A percentile compares a stretch with the other conserved stretches of the same genome.
Evolutionary conservation across 164 flowering plant genomes (phyloP).

Genomic region (Kingdonia uniflora): DNA sequence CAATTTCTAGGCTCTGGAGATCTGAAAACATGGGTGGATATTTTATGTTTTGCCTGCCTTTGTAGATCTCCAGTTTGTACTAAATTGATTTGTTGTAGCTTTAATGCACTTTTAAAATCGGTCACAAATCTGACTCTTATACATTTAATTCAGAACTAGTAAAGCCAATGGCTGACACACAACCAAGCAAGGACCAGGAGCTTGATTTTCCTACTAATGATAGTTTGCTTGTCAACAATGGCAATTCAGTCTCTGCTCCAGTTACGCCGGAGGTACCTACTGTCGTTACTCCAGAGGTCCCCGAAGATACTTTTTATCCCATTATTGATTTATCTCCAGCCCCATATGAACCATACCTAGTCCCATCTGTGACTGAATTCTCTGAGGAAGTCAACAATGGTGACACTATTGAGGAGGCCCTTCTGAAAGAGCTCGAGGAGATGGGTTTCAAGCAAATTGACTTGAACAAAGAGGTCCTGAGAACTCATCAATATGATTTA

Average conservation of each 20-base stretch:
- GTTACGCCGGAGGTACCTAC: no score
- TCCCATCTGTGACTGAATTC: no score
- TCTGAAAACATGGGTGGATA: no score
- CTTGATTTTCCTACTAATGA: constrained; percentile 28
- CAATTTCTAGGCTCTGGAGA: no score
- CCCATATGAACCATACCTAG: constrained; percentile 1
- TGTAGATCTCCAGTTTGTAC: no score
- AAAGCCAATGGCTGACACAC: constrained; percentile 16
- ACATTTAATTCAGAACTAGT: constrained; percentile 11
- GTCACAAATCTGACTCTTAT: not conserved
- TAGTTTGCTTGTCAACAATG: constrained; percentile 19
- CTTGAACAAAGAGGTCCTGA: constrained; percentile 63
- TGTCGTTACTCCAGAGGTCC: constrained; percentile 7
- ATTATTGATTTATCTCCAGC: constrained; percentile 20
- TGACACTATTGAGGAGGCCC: constrained; percentile 29
- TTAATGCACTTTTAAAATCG: no score
- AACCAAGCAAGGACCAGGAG: constrained; percentile 19
- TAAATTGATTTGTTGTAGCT: no score
- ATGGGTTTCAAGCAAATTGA: constrained; percentile 78
- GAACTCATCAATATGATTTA: constrained; percentile 53
- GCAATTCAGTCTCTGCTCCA: constrained; percentile 9
- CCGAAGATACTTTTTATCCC: constrained; percentile 29
- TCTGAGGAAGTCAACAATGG: constrained; percentile 6
- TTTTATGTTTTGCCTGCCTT: no score
- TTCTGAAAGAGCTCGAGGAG: constrained; percentile 67